Conservation (phyloP, 192 early-diverging fungal genomes). For the Dispira simplex region DNA sequence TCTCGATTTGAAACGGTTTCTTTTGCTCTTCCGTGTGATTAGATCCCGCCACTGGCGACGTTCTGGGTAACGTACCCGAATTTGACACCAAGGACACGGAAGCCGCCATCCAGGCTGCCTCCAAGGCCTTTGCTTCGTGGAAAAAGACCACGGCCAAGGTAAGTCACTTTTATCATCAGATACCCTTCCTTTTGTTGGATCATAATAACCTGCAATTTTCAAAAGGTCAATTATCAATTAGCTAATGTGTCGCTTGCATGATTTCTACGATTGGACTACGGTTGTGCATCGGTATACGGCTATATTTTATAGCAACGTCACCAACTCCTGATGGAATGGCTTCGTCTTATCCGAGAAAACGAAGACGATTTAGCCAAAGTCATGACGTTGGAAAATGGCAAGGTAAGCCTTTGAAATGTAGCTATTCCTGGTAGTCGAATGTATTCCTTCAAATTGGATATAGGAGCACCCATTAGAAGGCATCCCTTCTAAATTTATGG, state of each 20-base stretch:
- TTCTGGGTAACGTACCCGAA: slow-evolving; percentile 45
- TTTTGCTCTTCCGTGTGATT: not conserved
- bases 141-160: slow-evolving; percentile 39
- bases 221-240: not conserved
- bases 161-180: not conserved
- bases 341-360: slow-evolving; percentile 44
- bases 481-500: not conserved
- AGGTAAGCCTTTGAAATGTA: slow-evolving; percentile 15
- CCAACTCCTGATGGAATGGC: slow-evolving; percentile 42
- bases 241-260: not conserved
- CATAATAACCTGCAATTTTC: not conserved
- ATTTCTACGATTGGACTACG: not conserved
- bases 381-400: slow-evolving; percentile 76
- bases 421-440: slow-evolving; percentile 16
- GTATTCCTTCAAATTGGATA: not conserved
- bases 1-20: not conserved
- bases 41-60: slow-evolving; percentile 46
- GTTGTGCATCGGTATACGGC: not conserved
- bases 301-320: slow-evolving; percentile 21
- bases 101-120: slow-evolving; percentile 39
- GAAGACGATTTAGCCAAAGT: slow-evolving; percentile 62
- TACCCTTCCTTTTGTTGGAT: not conserved
- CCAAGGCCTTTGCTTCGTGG: slow-evolving; percentile 40
- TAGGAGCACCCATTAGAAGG: not conserved
- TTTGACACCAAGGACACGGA: slow-evolving; percentile 43